Base-by-base conservation (phyloP, 345 rosid species). In the Litchi chinensis region DNA sequence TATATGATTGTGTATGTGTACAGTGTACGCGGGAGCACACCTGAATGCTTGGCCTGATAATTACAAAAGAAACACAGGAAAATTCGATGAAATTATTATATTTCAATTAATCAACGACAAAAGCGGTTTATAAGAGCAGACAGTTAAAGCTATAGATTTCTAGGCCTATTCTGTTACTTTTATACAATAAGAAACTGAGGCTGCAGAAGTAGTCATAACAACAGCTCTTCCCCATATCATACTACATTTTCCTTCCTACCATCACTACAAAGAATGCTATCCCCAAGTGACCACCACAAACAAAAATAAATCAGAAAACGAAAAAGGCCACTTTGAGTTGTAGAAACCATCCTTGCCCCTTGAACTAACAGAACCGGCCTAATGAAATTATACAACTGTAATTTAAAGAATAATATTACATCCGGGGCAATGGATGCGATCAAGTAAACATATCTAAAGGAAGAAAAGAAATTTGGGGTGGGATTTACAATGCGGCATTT, bases 371-470 rank as follows among this genome's bases (percentile, higher is more conserved):
- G 65, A 82, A 46, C 75, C 65, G 16, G 16, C 81, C 87, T 86
- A 84, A 76, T 66, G 28, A 67, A 73, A 83, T 64, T 78, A 39
- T 80, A 82, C 86, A 84, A 60, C 69, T 72, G 79, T 83, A 81
- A 73, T 75, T 74, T 52, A 15, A 76, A 46, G 50, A 76, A 85
- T 71, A 54, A 77, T 52, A 54, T 62, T 81, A 79, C 84, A 87
- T 40, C 24, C 56, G 67, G 82, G 80, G 84, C 79, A 70, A 85
- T 70, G 82, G 78, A 80, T 71, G 76, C 74, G 57, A n/a, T 24
- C 43, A 74, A 59, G 28, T 37, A 32, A 68, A 65, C 48, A 40
- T 44, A 46, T 70, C 78, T 10, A 65, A 3, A 46, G 32, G 48
- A 3, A 79, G 18, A 41, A 39, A 65, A 50, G 52, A 66, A 71